Percentiles rank a stretch among this genome's conserved stretches.
Conservation (phyloP, 805 yeast species). For the Yueomyces sinensis region DNA sequence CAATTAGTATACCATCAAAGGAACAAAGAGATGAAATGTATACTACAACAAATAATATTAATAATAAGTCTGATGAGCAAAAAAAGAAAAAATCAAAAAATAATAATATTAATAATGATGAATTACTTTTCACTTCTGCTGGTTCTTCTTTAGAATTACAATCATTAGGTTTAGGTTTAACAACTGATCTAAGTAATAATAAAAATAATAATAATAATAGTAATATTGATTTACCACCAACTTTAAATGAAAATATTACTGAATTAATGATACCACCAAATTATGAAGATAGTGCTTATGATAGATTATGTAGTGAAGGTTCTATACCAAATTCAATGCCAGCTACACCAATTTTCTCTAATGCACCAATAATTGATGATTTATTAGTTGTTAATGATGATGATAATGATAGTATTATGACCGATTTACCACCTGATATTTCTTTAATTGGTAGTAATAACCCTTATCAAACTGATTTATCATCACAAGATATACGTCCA, state of each 20-base stretch:
- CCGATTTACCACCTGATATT: not conserved
- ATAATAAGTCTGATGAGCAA: not conserved
- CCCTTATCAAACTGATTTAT: not conserved
- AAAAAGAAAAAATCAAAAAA: no score
- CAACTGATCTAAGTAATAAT: not conserved
- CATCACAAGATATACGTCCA: not conserved
- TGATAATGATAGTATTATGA: not conserved
- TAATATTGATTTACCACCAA: not conserved
- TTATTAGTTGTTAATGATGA: not conserved
- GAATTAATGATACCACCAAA: conserved; percentile 69
- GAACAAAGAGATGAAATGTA: not conserved
- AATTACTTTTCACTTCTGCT: not conserved
- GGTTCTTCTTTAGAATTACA: not conserved
- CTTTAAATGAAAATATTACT: conserved; percentile 2
- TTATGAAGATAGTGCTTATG: conserved; percentile 71
- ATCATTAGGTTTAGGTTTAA: not conserved
- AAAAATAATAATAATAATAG: not conserved
- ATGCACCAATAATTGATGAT: not conserved
- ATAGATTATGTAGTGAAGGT: conserved; percentile 35
- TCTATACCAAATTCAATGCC: not conserved
- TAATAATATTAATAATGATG: no score
- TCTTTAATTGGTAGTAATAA: not conserved
- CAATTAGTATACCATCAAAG: conserved; percentile 30
- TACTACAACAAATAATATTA: not conserved
- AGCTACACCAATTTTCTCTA: not conserved